These are phyloP conservation scores for Senna tora DNA, from an alignment of 306 rosid genomes.

Conservation along the genomic window DNA sequence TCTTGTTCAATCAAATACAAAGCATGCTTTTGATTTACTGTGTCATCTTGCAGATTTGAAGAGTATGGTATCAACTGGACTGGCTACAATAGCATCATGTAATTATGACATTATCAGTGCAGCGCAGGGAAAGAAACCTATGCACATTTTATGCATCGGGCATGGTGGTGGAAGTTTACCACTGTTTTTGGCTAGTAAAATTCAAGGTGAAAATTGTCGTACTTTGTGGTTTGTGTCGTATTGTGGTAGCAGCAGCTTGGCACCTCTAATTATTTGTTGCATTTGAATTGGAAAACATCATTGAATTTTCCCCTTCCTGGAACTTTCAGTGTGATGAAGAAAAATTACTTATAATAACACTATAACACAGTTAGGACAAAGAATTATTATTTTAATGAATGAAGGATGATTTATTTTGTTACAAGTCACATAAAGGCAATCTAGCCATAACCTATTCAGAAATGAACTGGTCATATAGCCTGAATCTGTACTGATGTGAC, in stretches of 20 bases:
- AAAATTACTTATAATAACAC: background rate
- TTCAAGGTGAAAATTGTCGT: slow-evolving; percentile 60
- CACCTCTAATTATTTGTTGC: slow-evolving; percentile 7
- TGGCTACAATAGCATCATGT: slow-evolving; percentile 74
- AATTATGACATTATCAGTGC: slow-evolving; percentile 61
- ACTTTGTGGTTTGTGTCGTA: slow-evolving; percentile 1
- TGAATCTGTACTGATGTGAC: slow-evolving; percentile 11
- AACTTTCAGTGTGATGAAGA: background rate
- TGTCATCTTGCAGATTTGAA: slow-evolving; percentile 67
- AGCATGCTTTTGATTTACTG: slow-evolving; percentile 29
- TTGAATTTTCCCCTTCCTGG: background rate
- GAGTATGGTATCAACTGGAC: slow-evolving; percentile 89
- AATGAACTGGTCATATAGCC: slow-evolving; percentile 11
- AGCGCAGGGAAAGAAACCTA: slow-evolving; percentile 58
- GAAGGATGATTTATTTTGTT: slow-evolving; percentile 21
- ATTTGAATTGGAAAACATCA: slow-evolving; percentile 4
- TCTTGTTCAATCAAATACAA: slow-evolving; percentile 5
- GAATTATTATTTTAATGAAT: background rate
- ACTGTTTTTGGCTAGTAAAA: slow-evolving; percentile 78
- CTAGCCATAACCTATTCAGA: background rate
- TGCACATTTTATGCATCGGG: slow-evolving; percentile 83
- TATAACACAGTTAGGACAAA: background rate
- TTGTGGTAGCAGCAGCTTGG: slow-evolving; percentile 15
- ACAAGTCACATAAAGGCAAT: background rate
- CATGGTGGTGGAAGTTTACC: slow-evolving; percentile 99